These are phyloP conservation scores for Hypoxylon sp. DNA, from an alignment of 2,329 filamentous ascomycete genomes.

Conservation along the genomic window DNA sequence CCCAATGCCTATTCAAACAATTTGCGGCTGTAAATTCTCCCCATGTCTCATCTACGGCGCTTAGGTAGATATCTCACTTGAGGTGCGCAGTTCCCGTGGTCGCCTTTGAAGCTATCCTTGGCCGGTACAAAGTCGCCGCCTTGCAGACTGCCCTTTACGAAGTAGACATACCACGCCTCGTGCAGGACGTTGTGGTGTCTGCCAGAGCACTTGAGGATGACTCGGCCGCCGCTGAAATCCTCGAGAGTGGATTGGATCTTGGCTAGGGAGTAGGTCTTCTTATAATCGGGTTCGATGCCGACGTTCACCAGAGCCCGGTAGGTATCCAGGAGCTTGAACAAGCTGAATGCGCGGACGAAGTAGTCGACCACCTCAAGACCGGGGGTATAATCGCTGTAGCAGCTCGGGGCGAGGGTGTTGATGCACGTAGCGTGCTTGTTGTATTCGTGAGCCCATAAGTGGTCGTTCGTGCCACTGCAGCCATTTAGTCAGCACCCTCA, in stretches of 20 bases:
- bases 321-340: slow-evolving; percentile 62
- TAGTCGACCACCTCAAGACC: slow-evolving; percentile 64
- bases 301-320: slow-evolving; percentile 58
- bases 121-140: slow-evolving; percentile 64
- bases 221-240: slow-evolving; percentile 61
- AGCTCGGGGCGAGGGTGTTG: slow-evolving; percentile 74
- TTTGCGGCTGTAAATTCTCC: neutral
- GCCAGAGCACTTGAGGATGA: slow-evolving; percentile 62
- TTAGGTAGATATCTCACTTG: slow-evolving; percentile 61
- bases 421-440: slow-evolving; percentile 81
- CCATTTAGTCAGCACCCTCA: slow-evolving; percentile 2
- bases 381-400: slow-evolving; percentile 68
- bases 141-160: slow-evolving; percentile 67
- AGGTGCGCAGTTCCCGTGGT: slow-evolving; percentile 58
- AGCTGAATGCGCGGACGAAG: slow-evolving; percentile 60
- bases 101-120: slow-evolving; percentile 56
- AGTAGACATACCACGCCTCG: slow-evolving; percentile 69
- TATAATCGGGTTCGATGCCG: slow-evolving; percentile 57
- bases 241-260: slow-evolving; percentile 61
- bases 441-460: slow-evolving; percentile 80
- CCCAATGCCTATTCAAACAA: slow-evolving; percentile 26
- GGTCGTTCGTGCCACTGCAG: slow-evolving; percentile 57
- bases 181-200: slow-evolving; percentile 60
- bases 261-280: slow-evolving; percentile 60
- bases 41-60: slow-evolving; percentile 34